Evolutionary conservation across 106 monocot genomes (phyloP), one percentile per base, ranked within the genome.

Genomic region (Triglochin maritima): DNA sequence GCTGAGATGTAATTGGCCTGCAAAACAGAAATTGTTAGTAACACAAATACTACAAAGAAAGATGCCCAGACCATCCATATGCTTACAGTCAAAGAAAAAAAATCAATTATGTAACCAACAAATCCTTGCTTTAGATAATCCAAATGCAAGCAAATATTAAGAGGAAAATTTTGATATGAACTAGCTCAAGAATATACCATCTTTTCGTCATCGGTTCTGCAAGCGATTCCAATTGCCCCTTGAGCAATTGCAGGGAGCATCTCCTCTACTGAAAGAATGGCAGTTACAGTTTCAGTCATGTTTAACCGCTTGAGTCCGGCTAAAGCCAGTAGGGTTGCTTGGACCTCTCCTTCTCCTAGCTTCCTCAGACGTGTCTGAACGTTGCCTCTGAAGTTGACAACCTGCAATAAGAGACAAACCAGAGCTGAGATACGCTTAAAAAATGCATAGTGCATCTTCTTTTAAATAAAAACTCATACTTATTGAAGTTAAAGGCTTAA

Each of bases 161-260:
- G 29, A 29, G 29, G 29, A 29, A 29, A 29, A 29, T 29, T 29
- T 29, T 29, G 0, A 29, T 29, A 29, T 29, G 29, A 29, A 29
- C 29, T 29, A 29, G 29, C 29, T 29, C 29, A 29, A 29, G 29
- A 29, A 29, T 29, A 29, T 74, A 98, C 96, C 96, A 98, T 98
- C 63, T 59, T 87, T 43, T 98, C 96, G 79, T 96, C 95, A 49
- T 82, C 74, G 67, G 63, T 80, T 98, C 91, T 81, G 74, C 96
- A 98, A 75, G 96, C 96, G 69, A 98, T 98, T 65, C 96, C 96
- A 58, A 98, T 98, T 59, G 96, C 96, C 62, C 96, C 96, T 81
- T 98, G 96, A 45, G 96, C 91, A 72, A 98, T 84, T 65, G 96
- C 96, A 51, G 96, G 96, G 55, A 98, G 91, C 96, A 95, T 95